phyloP scores from a whole-genome alignment of 2,329 filamentous ascomycete genomes.

The Aspergillus spinulosporus region DNA sequence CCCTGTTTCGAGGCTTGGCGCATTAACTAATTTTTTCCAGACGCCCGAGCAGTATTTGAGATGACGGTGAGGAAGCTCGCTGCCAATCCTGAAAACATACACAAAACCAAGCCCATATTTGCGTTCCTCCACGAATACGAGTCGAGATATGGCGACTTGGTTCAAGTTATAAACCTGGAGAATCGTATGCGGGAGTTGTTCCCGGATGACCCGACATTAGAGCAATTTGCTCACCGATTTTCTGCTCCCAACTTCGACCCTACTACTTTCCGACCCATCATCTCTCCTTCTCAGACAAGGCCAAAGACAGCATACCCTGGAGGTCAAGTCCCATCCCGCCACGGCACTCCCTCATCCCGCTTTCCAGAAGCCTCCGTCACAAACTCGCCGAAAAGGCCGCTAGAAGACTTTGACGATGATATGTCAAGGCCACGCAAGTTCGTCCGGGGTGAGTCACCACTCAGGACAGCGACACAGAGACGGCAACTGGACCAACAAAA shows the following conservation, averaged over 20 bases:
- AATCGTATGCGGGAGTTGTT: slow-evolving; percentile 92
- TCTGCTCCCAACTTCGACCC: slow-evolving; percentile 75
- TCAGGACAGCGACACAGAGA: slow-evolving; percentile 80
- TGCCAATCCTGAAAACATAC: slow-evolving; percentile 69
- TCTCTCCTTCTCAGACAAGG: slow-evolving; percentile 79
- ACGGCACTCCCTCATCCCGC: slow-evolving; percentile 39
- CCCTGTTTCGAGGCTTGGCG: background rate
- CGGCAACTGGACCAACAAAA: slow-evolving; percentile 77
- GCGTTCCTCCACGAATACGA: slow-evolving; percentile 94
- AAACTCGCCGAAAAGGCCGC: slow-evolving; percentile 57
- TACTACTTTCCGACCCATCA: slow-evolving; percentile 74
- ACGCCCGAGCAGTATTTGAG: slow-evolving; percentile 94
- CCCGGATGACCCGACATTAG: slow-evolving; percentile 76
- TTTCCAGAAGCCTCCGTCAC: slow-evolving; percentile 38
- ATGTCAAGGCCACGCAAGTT: slow-evolving; percentile 79
- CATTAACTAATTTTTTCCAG: slow-evolving; percentile 47
- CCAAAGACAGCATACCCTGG: slow-evolving; percentile 53
- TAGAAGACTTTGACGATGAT: slow-evolving; percentile 72
- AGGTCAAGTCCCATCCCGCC: slow-evolving; percentile 28
- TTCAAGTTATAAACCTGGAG: slow-evolving; percentile 87
- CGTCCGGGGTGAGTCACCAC: slow-evolving; percentile 81
- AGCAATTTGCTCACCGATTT: slow-evolving; percentile 75
- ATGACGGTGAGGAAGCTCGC: slow-evolving; percentile 83
- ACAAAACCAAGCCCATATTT: slow-evolving; percentile 81
- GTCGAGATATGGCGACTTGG: slow-evolving; percentile 87